Conservation (phyloP, 225 moss, liverwort and hornwort species). For the Bryoerythrophyllum caledonicum region DNA sequence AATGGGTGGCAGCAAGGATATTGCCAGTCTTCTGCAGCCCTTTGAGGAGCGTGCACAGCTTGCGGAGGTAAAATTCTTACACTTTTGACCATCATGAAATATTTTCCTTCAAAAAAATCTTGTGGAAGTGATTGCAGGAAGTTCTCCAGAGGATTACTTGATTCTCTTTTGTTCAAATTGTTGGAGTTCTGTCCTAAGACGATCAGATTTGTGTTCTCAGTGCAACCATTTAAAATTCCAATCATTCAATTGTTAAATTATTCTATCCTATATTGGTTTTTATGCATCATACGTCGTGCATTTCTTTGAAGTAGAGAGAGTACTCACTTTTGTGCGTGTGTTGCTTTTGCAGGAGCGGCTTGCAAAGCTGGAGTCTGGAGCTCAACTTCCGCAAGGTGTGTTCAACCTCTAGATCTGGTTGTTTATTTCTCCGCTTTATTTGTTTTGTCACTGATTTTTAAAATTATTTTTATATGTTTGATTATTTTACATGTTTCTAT, state of each 20-base stretch:
- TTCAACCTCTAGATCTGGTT: not conserved
- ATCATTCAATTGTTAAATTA: no score
- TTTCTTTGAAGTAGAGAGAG: not conserved
- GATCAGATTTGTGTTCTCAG: not conserved
- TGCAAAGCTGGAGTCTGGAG: slow-evolving; percentile 46
- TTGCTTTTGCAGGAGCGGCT: slow-evolving; percentile 42
- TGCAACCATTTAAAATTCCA: not conserved
- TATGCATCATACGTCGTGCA: not conserved
- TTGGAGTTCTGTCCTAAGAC: not conserved
- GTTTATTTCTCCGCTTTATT: not conserved
- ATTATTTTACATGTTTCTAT: no score
- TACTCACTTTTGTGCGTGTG: not conserved
- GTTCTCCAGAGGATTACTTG: not conserved
- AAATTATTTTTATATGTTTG: no score
- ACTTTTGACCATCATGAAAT: not conserved
- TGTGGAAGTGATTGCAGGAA: not conserved
- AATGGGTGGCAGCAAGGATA: slow-evolving; percentile 45
- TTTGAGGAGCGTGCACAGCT: slow-evolving; percentile 56
- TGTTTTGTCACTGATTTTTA: no score
- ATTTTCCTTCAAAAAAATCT: not conserved
- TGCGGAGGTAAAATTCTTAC: slow-evolving; percentile 45
- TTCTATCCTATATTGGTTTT: no score
- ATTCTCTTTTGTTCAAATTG: not conserved
- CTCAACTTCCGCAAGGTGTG: slow-evolving; percentile 39
- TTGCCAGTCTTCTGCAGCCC: slow-evolving; percentile 42